Evolutionary conservation across 1,284 basidiomycete species (phyloP), one percentile per base, ranked within the genome.

Genomic region (Austropuccinia psidii): DNA sequence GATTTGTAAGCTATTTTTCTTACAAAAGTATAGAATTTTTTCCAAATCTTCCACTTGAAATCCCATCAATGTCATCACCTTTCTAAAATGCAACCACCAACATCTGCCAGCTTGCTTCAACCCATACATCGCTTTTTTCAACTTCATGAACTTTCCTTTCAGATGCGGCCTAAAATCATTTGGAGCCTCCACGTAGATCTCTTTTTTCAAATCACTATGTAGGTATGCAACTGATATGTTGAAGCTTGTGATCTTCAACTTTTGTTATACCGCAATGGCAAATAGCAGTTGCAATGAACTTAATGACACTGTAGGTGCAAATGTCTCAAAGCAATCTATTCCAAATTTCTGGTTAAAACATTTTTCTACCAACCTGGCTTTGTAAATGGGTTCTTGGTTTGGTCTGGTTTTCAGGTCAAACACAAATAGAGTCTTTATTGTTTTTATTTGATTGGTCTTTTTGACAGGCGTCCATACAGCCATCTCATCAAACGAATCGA

Each of bases 61-160:
- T 9, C 52, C 52, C 1, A 43, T 7, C 5, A 33, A n/a, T 29
- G 33, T 19, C 31, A 66, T n/a, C 3, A 66, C 49, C 1, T 9
- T 9, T 13, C 31, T 39, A 39, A 69, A 58, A 35, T 39, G 39
- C 24, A 58, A 27, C 62, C 47, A 66, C 62, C 62, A 66, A 27
- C 45, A 66, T 19, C 33, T 29, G 17, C 4, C 43, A 19, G 62
- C 62, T 31, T 50, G 43, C 19, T n/a, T 31, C 13, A 47, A 50
- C 9, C 62, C 62, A 50, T 66, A 52, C 21, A 66, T 17, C 4
- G 45, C 41, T 33, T 50, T 47, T 13, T 33, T 29, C 13, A 66
- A 35, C 50, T 50, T 47, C 21, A 33, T n/a, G 1, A 37, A 43
- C 21, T 66, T 66, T 50, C 43, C 62, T 19, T 27, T 21, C n/a